These are phyloP conservation scores for Rubia tinctorum DNA, from an alignment of 305 asterid genomes.

Conservation along the genomic window DNA sequence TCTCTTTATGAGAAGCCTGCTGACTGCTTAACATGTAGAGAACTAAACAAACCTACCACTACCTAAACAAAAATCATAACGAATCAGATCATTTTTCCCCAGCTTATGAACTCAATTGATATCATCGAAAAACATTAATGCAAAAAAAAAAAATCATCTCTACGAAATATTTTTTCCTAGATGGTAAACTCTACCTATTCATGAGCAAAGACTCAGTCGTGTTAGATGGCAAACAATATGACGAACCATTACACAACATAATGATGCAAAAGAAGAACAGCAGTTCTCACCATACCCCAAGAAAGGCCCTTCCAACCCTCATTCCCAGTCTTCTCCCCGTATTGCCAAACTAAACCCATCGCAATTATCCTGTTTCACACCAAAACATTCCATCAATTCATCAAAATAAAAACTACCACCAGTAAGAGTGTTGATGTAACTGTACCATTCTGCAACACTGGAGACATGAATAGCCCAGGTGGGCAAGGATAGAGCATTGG, in stretches of 20 bases:
- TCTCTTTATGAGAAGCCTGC: neutral
- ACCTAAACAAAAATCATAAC: neutral
- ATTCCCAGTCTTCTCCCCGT: constrained; percentile 82
- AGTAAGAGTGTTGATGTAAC: neutral
- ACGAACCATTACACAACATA: too few relatives aligned
- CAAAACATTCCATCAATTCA: constrained; percentile 2
- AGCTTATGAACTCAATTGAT: neutral
- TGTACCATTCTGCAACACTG: constrained; percentile 92
- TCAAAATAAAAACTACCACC: neutral
- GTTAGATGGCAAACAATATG: neutral
- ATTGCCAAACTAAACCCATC: constrained; percentile 95
- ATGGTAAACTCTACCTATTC: neutral
- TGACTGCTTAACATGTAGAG: neutral
- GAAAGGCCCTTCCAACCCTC: constrained; percentile 97
- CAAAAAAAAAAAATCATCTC: neutral
- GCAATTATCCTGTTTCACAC: constrained; percentile 62
- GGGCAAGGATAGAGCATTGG: constrained; percentile 94
- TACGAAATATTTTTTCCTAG: neutral
- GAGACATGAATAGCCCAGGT: constrained; percentile 98
- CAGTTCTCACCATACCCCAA: constrained; percentile 87
- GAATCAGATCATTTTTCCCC: neutral
- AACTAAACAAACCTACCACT: neutral
- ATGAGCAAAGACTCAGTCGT: neutral
- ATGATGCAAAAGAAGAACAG: constrained; percentile 10
- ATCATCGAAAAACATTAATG: neutral